Evolutionary conservation across 192 early-diverging fungal genomes (phyloP).

Genomic region (Podila epigama): DNA sequence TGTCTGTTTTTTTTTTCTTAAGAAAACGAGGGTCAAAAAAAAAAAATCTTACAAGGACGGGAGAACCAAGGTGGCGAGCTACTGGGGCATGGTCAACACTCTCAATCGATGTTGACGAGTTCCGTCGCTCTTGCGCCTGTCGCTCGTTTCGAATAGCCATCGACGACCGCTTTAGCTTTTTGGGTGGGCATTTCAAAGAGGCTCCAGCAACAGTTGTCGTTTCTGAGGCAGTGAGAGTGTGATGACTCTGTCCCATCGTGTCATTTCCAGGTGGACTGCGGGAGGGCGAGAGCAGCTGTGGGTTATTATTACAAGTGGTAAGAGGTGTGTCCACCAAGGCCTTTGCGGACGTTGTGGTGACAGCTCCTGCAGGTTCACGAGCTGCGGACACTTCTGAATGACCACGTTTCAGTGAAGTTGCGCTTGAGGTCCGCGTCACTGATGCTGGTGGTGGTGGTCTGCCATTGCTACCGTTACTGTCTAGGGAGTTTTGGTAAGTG

Average conservation of each 20-base stretch:
- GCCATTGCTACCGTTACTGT: too few species aligned
- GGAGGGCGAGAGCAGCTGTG: not conserved
- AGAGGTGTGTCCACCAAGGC: not conserved
- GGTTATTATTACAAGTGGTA: not conserved
- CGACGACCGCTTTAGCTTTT: conserved; percentile 41
- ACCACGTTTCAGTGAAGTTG: not conserved
- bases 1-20: not conserved
- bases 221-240: not conserved
- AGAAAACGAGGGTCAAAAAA: not conserved
- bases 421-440: not conserved
- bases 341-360: not conserved
- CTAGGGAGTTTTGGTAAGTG: not conserved
- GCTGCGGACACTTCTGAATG: not conserved
- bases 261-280: not conserved
- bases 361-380: not conserved
- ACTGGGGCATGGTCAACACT: not conserved
- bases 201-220: not conserved
- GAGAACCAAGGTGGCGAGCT: not conserved
- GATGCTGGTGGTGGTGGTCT: not conserved
- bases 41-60: not conserved
- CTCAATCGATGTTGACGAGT: not conserved
- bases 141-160: conserved; percentile 24
- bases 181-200: conserved; percentile 2
- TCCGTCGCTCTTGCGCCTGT: not conserved
- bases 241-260: not conserved